Conservation (phyloP, 2,329 filamentous ascomycete species). For the Cladosporium halotolerans region DNA sequence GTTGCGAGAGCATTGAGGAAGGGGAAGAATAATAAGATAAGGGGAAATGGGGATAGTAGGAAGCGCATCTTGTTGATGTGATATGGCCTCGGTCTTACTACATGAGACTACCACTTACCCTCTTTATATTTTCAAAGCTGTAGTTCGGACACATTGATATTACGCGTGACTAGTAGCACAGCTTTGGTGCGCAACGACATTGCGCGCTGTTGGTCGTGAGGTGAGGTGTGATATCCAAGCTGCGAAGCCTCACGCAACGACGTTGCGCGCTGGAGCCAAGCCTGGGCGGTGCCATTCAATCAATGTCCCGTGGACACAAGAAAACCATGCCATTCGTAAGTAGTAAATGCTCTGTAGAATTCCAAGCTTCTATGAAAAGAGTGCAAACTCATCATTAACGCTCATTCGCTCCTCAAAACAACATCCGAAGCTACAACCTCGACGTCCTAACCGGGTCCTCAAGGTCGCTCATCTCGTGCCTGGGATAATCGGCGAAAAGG, state of each 20-base stretch:
- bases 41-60: neutral
- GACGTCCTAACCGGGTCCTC: slow-evolving; percentile 28
- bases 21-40: neutral
- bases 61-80: neutral
- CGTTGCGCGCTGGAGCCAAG: neutral
- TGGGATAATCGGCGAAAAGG: slow-evolving; percentile 51
- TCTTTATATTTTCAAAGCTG: neutral
- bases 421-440: slow-evolving; percentile 10
- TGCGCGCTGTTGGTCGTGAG: neutral
- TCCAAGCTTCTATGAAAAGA: neutral
- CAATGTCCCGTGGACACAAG: too few species aligned
- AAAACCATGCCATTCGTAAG: too few species aligned
- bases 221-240: too few species aligned
- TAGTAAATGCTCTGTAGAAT: too few species aligned
- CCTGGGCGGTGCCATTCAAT: too few species aligned
- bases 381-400: neutral
- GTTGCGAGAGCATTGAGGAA: neutral
- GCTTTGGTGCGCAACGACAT: neutral
- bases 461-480: slow-evolving; percentile 52
- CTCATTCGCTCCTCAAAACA: neutral
- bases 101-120: neutral
- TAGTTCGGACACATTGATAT: neutral
- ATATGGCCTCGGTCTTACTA: neutral
- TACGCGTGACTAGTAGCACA: neutral
- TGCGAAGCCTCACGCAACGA: neutral